Percentiles rank a stretch among this genome's conserved stretches.
phyloP scores from a whole-genome alignment of 805 yeast species.

The Candida bentonensis region DNA sequence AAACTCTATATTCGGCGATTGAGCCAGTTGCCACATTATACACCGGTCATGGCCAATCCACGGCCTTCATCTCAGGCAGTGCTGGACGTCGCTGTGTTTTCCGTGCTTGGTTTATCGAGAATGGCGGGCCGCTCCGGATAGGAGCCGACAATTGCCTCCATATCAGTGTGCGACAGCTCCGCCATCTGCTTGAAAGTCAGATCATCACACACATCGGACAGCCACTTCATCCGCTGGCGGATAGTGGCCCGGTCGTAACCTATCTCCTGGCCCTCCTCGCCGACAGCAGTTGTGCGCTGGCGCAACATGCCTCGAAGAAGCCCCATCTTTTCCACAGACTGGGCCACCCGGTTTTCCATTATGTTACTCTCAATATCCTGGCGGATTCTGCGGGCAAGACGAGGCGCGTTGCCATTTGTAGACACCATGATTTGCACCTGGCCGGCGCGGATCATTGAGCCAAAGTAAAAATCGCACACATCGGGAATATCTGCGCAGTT shows the following conservation, averaged over 20 bases:
- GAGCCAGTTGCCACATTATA: too few species aligned
- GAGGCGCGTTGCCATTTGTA: conserved; percentile 71
- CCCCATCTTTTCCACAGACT: conserved; percentile 49
- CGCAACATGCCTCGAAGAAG: conserved; percentile 38
- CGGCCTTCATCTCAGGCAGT: too few species aligned
- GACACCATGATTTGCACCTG: conserved; percentile 68
- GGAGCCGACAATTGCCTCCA: conserved; percentile 25
- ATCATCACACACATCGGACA: conserved; percentile 47
- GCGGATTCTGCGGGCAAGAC: conserved; percentile 52
- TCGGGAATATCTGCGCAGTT: conserved; percentile 77
- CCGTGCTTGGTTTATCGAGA: too few species aligned
- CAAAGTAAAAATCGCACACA: conserved; percentile 78
- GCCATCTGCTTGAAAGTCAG: conserved; percentile 50
- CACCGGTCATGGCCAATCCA: too few species aligned
- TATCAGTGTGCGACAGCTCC: conserved; percentile 16
- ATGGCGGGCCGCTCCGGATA: background rate
- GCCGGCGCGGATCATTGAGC: conserved; percentile 61
- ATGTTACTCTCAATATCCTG: conserved; percentile 34
- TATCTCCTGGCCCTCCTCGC: conserved; percentile 20
- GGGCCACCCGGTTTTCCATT: conserved; percentile 29
- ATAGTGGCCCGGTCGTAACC: conserved; percentile 22
- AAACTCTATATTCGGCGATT: too few species aligned
- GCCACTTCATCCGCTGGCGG: conserved; percentile 58
- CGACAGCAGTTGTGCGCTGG: conserved; percentile 30
- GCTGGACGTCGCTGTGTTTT: too few species aligned